Conservation (phyloP, 345 rosid genomes). For the Lagerstroemia speciosa region DNA sequence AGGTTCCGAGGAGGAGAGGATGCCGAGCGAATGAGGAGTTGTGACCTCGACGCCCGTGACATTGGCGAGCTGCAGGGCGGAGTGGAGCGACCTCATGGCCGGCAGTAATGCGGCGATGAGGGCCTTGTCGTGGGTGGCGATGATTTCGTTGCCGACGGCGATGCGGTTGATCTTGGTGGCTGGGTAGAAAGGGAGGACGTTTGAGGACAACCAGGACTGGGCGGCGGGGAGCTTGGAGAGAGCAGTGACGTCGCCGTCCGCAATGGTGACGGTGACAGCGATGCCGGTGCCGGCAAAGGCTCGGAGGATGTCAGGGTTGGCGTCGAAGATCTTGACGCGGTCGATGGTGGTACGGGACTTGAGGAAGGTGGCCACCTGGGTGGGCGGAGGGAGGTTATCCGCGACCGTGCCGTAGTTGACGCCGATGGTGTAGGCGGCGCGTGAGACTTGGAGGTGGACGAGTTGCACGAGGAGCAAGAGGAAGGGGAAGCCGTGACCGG, state of each 20-base stretch:
- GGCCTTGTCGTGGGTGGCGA: conserved; percentile 54
- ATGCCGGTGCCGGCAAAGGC: conserved; percentile 65
- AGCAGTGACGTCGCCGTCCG: conserved; percentile 53
- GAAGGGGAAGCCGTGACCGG: not conserved
- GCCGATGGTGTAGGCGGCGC: conserved; percentile 45
- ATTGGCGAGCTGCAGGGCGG: conserved; percentile 49
- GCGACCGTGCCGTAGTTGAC: conserved; percentile 78
- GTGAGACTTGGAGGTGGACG: conserved; percentile 9
- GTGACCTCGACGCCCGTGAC: conserved; percentile 41
- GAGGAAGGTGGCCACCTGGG: conserved; percentile 59
- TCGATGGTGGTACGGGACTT: conserved; percentile 55
- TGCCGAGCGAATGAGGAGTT: conserved; percentile 66
- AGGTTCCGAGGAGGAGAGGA: conserved; percentile 65
- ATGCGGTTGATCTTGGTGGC: conserved; percentile 43
- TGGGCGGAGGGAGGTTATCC: conserved; percentile 64
- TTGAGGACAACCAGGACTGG: conserved; percentile 42
- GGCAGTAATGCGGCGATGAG: conserved; percentile 56
- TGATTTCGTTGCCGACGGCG: conserved; percentile 65
- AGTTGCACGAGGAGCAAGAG: conserved; percentile 12
- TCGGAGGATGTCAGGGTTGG: conserved; percentile 59
- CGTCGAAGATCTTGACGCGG: conserved; percentile 67
- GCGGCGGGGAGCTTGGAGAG: conserved; percentile 52
- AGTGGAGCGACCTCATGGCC: conserved; percentile 54
- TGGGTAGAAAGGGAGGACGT: conserved; percentile 51
- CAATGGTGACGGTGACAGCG: conserved; percentile 55